These are phyloP conservation scores for Ganoderma sinense DNA, from an alignment of 1,284 basidiomycete genomes.

Conservation along the genomic window DNA sequence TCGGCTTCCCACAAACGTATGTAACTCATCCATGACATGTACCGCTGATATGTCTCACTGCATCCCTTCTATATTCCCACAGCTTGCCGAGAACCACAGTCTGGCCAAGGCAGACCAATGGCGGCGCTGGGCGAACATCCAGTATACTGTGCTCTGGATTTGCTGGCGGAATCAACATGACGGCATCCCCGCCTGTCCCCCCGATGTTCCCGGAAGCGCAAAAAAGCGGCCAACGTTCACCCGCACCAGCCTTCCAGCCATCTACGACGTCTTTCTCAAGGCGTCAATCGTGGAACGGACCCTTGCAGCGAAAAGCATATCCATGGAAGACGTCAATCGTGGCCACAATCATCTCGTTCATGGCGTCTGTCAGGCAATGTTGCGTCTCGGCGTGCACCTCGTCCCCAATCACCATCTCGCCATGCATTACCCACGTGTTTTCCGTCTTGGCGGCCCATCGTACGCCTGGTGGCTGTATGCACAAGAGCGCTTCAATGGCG, in stretches of 20 bases:
- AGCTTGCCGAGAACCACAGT: conserved; percentile 23
- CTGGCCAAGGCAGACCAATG: conserved; percentile 43
- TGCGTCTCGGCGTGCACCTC: conserved; percentile 27
- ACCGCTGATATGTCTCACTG: too few species aligned
- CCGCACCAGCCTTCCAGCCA: neutral
- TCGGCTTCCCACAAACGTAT: conserved; percentile 35
- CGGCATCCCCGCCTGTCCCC: neutral
- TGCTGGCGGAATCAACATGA: conserved; percentile 37
- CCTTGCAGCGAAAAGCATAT: conserved; percentile 30
- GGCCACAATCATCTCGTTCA: conserved; percentile 35
- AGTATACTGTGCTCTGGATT: conserved; percentile 41
- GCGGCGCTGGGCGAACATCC: conserved; percentile 36
- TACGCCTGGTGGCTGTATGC: conserved; percentile 48
- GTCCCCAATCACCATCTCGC: conserved; percentile 42
- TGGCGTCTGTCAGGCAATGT: conserved; percentile 30
- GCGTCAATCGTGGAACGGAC: conserved; percentile 14
- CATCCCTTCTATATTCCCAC: too few species aligned
- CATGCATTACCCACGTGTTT: conserved; percentile 40
- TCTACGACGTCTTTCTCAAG: conserved; percentile 17
- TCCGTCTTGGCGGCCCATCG: conserved; percentile 42
- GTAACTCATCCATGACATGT: neutral
- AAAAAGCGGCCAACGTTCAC: neutral
- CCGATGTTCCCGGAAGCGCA: neutral
- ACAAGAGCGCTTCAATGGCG: conserved; percentile 46
- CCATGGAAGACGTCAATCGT: conserved; percentile 35